Base-by-base conservation (phyloP, 2,329 filamentous ascomycete species). In the Aspergillus carbonarius region DNA sequence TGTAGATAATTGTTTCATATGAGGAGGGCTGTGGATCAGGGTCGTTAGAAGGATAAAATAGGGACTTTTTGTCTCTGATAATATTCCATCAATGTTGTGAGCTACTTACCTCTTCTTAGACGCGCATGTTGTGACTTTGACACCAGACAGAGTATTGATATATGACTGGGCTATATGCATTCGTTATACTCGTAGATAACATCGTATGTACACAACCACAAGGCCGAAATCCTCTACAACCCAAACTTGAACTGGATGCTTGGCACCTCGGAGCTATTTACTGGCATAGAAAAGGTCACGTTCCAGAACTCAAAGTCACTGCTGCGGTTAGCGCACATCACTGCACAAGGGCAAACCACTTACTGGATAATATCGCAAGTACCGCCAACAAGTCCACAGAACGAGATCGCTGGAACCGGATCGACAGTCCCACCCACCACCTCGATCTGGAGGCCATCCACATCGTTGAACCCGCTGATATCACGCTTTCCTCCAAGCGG, bases 251-350 rank as follows among this genome's bases (percentile, higher is more conserved):
- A 56, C 30, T 54, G 35, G 6, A 60, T 20, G 12, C 42, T 23
- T 3, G 57, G 57, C 15, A 54, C 25, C 4, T 39, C 30, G 9
- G 32, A 12, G n/a, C 39, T 56, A 46, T 37, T 42, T 1, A 15
- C 40, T 8, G 58, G 54, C 58, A 60, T 50, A 5, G 35, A 35
- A 20, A 60, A 60, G 25, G 54, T 60, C 2, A 54, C 13, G 50
- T 60, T 60, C 58, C 58, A 60, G 37, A 60, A 60, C n/a, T 60
- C 58, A 30, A 60, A 60, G 3, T 50, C 37, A 53, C 58, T 60
- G 7, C 3, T 2, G 5, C 7, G 23, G 20, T 60, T 39, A 60
- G 44, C 12, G 12, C 37, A 32, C 7, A 30, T 20, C 2, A 17
- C n/a, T 3, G 3, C 30, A 13, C 13, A 20, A 12, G 12, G 13